These are phyloP conservation scores for Diversispora eburnea DNA, from an alignment of 192 early-diverging fungal genomes.

Conservation along the genomic window DNA sequence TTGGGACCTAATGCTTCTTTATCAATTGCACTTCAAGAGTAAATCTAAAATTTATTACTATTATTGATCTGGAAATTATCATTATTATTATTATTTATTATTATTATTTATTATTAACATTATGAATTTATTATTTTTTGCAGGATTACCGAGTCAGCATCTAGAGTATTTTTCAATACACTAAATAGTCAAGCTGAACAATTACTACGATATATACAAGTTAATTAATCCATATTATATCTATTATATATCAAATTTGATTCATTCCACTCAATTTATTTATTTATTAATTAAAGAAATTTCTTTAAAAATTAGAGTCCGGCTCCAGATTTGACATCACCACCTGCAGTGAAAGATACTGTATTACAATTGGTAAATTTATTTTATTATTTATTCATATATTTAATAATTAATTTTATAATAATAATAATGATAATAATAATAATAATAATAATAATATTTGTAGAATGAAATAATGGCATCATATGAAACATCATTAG, in stretches of 20 bases:
- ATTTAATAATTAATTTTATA: not conserved
- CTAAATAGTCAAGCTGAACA: constrained; percentile 49
- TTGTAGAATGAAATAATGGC: constrained; percentile 75
- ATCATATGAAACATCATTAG: constrained; percentile 71
- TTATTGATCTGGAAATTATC: constrained; percentile 35
- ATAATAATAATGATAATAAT: not conserved
- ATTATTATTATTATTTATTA: constrained; percentile 9
- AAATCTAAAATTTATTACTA: constrained; percentile 32
- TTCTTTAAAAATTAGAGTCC: constrained; percentile 41
- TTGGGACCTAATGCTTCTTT: constrained; percentile 54
- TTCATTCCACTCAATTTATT: constrained; percentile 7
- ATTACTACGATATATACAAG: constrained; percentile 46
- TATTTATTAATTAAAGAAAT: too few relatives aligned
- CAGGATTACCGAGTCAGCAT: constrained; percentile 54
- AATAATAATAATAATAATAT: not conserved
- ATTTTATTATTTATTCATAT: not conserved
- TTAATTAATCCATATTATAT: constrained; percentile 15
- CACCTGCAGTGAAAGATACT: constrained; percentile 63
- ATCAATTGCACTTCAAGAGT: constrained; percentile 54
- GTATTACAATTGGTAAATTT: constrained; percentile 60
- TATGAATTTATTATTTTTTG: not conserved
- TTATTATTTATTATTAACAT: not conserved
- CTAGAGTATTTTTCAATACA: constrained; percentile 55
- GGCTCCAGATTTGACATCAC: constrained; percentile 54
- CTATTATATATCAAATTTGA: not conserved